Conservation (phyloP, 1,139 yeast species). For the Candida tetrigidarum region DNA sequence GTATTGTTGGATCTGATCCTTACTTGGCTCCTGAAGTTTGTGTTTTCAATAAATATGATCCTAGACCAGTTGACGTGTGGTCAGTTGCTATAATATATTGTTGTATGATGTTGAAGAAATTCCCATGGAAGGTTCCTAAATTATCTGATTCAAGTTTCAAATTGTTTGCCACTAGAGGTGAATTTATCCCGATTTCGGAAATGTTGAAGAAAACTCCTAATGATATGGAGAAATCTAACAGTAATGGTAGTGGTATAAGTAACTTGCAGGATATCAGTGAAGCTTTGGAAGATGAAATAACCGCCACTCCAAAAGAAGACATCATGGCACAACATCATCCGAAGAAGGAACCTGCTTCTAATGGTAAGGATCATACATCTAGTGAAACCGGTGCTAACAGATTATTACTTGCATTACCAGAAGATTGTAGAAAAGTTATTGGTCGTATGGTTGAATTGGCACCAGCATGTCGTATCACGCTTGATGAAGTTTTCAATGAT, state of each 20-base stretch:
- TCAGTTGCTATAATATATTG: slow-evolving; percentile 91
- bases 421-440: slow-evolving; percentile 65
- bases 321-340: neutral
- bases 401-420: slow-evolving; percentile 68
- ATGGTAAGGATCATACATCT: slow-evolving; percentile 54
- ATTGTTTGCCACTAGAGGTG: slow-evolving; percentile 57
- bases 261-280: slow-evolving; percentile 39
- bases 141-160: slow-evolving; percentile 83
- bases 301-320: slow-evolving; percentile 3
- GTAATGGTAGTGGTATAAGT: slow-evolving; percentile 14
- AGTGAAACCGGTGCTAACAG: slow-evolving; percentile 72
- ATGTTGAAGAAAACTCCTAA: slow-evolving; percentile 45
- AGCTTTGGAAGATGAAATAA: slow-evolving; percentile 24
- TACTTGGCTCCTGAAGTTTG: slow-evolving; percentile 95
- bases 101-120: slow-evolving; percentile 92
- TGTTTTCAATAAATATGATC: slow-evolving; percentile 80
- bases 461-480: slow-evolving; percentile 84
- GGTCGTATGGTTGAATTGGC: slow-evolving; percentile 80
- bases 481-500: slow-evolving; percentile 82
- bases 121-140: slow-evolving; percentile 98
- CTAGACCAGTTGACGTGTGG: slow-evolving; percentile 96
- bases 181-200: slow-evolving; percentile 43
- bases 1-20: slow-evolving; percentile 94
- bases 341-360: slow-evolving; percentile 4
- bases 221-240: slow-evolving; percentile 17